Conservation (phyloP, 2,329 filamentous ascomycete genomes). For the Alternaria sp. region DNA sequence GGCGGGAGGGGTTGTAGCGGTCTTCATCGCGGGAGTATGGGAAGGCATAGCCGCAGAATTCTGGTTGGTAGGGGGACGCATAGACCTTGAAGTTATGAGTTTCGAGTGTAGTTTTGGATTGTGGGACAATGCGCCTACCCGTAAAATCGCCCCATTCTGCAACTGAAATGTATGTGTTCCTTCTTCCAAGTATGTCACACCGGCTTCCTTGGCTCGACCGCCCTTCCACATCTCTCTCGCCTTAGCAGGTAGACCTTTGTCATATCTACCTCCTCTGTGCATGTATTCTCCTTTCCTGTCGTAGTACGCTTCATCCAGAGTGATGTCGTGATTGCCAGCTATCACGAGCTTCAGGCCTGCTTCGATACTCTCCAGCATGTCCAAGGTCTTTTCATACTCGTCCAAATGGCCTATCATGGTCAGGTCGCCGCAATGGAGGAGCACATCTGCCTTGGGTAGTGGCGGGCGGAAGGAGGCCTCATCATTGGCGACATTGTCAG, state of each 20-base stretch:
- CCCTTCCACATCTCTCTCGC: conserved; percentile 60
- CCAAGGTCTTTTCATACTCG: conserved; percentile 60
- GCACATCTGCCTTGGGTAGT: conserved; percentile 61
- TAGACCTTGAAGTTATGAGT: conserved; percentile 55
- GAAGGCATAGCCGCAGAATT: conserved; percentile 66
- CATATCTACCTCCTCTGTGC: conserved; percentile 34
- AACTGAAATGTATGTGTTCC: conserved; percentile 59
- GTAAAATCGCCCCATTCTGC: conserved; percentile 59
- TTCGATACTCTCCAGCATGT: conserved; percentile 58
- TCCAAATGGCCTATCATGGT: conserved; percentile 60
- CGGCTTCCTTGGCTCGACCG: conserved; percentile 54
- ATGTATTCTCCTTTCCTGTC: conserved; percentile 36
- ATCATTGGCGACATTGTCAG: conserved; percentile 18
- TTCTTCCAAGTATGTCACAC: conserved; percentile 66
- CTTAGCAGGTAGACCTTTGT: conserved; percentile 28
- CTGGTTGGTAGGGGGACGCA: conserved; percentile 63
- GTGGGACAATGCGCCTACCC: conserved; percentile 31
- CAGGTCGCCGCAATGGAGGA: conserved; percentile 67
- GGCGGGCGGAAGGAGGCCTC: conserved; percentile 47
- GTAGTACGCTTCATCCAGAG: conserved; percentile 63
- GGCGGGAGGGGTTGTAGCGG: conserved; percentile 58
- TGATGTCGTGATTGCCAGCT: conserved; percentile 66
- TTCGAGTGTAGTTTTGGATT: neutral
- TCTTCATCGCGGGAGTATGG: conserved; percentile 61
- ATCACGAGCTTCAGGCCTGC: conserved; percentile 69